These are phyloP conservation scores for Paraphoma sp. DNA, from an alignment of 2,329 filamentous ascomycete species.

Conservation along the genomic window DNA sequence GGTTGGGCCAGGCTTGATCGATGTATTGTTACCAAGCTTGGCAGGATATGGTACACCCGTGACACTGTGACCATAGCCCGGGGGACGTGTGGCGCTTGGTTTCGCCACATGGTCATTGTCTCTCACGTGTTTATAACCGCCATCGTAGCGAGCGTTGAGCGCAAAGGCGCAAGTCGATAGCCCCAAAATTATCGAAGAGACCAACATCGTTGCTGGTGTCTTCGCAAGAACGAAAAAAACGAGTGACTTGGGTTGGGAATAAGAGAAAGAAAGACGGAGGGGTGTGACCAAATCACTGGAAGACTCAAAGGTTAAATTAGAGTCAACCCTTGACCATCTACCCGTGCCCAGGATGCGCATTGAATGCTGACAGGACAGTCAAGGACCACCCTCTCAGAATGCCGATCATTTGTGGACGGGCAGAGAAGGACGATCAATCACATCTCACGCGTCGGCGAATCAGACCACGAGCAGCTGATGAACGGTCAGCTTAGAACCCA, in stretches of 20 bases:
- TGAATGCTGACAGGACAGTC: conserved; percentile 1
- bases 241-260: conserved; percentile 12
- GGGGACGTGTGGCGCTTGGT: not conserved
- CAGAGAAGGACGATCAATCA: not conserved
- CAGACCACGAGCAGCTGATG: not conserved
- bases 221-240: conserved; percentile 5
- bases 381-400: not conserved
- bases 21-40: conserved; percentile 6
- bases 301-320: not conserved
- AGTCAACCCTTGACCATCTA: not conserved
- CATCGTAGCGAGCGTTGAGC: conserved; percentile 18
- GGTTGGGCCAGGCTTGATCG: conserved; percentile 19
- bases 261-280: not conserved
- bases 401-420: not conserved
- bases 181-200: conserved; percentile 11
- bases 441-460: conserved; percentile 2
- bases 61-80: conserved; percentile 13
- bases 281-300: not conserved
- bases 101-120: not conserved
- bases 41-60: conserved; percentile 15
- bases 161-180: conserved; percentile 21
- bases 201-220: conserved; percentile 14
- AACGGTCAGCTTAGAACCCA: not conserved
- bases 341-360: not conserved
- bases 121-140: conserved; percentile 2